These are phyloP conservation scores for Calonectria multiphialidica DNA, from an alignment of 2,329 filamentous ascomycete genomes.

Conservation along the genomic window DNA sequence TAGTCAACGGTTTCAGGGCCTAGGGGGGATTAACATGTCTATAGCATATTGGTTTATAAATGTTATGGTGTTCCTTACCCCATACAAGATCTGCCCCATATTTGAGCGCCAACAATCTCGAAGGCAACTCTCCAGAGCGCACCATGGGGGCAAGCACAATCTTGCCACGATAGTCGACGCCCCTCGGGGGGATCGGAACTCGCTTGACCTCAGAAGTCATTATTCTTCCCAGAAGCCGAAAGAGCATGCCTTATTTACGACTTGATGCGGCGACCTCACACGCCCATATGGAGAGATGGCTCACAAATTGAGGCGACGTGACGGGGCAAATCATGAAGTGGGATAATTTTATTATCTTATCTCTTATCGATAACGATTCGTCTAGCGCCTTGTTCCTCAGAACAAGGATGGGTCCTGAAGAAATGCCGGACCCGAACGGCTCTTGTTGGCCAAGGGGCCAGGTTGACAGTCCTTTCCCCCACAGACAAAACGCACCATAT, in stretches of 20 bases:
- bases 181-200: conserved; percentile 87
- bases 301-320: conserved; percentile 29
- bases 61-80: conserved; percentile 68
- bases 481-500: conserved; percentile 13
- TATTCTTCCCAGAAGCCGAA: conserved; percentile 56
- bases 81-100: conserved; percentile 98
- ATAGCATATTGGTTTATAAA: background rate
- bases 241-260: conserved; percentile 45
- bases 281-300: conserved; percentile 8
- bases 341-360: conserved; percentile 35
- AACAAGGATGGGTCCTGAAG: background rate
- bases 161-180: conserved; percentile 94
- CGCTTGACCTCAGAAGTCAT: conserved; percentile 73
- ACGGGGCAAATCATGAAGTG: conserved; percentile 31
- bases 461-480: conserved; percentile 2
- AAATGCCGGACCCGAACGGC: conserved; percentile 1
- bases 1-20: conserved; percentile 95
- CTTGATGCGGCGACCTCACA: conserved; percentile 21
- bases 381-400: background rate
- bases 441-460: background rate
- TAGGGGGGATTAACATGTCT: conserved; percentile 46
- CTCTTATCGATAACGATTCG: conserved; percentile 40
- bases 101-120: conserved; percentile 87
- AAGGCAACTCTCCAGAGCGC: conserved; percentile 94
- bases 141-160: conserved; percentile 98